A percentile compares a stretch with the other conserved stretches of the same genome.
These are phyloP conservation scores for Tetratostichococcus sp. DNA, from an alignment of 139 green algal genomes.

Conservation along the genomic window DNA sequence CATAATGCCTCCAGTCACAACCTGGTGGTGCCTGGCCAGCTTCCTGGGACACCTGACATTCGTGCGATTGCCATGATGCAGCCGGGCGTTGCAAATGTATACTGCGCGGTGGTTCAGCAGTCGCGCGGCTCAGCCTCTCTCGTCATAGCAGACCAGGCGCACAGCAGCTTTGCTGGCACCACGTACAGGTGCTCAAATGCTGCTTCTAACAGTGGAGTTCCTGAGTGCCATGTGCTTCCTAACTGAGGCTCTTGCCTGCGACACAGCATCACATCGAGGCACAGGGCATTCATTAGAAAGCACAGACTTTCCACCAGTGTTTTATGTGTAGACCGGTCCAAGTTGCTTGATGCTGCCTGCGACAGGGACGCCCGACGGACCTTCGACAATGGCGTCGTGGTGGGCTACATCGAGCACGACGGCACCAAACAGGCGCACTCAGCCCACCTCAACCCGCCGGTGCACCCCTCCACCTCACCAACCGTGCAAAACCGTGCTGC, in stretches of 20 bases:
- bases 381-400: neutral
- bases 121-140: neutral
- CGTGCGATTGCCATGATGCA: neutral
- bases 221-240: no score
- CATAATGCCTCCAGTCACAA: no score
- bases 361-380: constrained; percentile 1
- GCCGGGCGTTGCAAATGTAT: constrained; percentile 16
- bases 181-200: neutral
- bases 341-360: no score
- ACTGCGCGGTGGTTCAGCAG: constrained; percentile 9
- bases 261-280: no score
- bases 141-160: neutral
- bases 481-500: no score
- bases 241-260: no score
- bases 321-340: no score
- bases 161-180: neutral
- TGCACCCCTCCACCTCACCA: neutral
- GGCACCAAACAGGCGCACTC: neutral
- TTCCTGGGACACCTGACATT: no score
- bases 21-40: no score
- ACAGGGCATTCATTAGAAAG: no score
- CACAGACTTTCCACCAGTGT: no score
- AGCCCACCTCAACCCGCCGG: constrained; percentile 20
- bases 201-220: no score
- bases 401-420: constrained; percentile 11